A percentile compares a stretch with the other conserved stretches of the same genome.
Conservation (phyloP, 2,329 filamentous ascomycete genomes). For the Aureobasidium vineae region DNA sequence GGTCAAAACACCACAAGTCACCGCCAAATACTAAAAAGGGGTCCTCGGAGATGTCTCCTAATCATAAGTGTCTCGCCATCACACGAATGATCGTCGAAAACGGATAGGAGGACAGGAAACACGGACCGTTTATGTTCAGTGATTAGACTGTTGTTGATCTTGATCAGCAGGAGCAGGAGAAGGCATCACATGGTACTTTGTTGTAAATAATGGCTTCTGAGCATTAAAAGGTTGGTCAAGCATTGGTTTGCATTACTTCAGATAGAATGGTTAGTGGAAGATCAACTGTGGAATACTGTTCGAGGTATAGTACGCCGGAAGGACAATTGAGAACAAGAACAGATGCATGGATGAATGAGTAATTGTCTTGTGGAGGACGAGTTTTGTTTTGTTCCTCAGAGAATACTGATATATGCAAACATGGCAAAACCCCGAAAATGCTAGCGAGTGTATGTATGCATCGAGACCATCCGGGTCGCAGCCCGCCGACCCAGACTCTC, state of each 20-base stretch:
- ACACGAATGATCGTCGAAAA: background rate
- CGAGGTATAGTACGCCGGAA: background rate
- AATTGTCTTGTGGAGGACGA: background rate
- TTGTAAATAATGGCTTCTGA: background rate
- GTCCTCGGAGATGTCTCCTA: background rate
- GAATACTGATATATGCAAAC: background rate
- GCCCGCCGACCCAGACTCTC: background rate
- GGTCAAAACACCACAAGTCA: background rate
- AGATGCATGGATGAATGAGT: background rate
- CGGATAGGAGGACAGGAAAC: background rate
- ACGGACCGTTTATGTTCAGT: background rate
- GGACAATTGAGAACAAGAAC: background rate
- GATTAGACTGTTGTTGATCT: background rate
- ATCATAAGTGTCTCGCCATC: background rate
- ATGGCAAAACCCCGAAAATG: background rate
- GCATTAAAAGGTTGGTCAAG: background rate
- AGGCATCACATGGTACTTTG: background rate
- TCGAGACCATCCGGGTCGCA: background rate
- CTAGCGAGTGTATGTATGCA: slow-evolving; percentile 9
- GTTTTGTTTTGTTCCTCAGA: background rate
- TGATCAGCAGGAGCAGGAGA: background rate
- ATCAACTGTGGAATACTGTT: too few relatives aligned
- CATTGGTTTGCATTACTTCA: background rate
- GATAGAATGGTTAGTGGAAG: too few relatives aligned
- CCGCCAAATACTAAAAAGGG: too few relatives aligned